Base-by-base conservation (phyloP, 352 stramenopile species). In the Pilasporangium apinafurcum region DNA sequence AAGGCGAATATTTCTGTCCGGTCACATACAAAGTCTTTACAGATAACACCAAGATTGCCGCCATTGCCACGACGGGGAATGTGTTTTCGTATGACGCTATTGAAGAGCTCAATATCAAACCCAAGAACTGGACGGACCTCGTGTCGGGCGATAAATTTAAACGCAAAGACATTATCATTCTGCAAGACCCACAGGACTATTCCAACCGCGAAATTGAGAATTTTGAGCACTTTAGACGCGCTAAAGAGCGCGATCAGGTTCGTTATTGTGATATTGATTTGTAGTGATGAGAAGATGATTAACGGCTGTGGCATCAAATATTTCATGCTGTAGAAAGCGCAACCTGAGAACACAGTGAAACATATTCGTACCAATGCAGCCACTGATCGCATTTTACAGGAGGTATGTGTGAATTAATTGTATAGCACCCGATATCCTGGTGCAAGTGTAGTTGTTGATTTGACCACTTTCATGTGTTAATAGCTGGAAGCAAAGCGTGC, bases 41-140 rank as follows among this genome's bases (percentile, higher is more conserved):
- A 14, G 76, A 92, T 56, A 90, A 89, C 48, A 84, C 78, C 47
- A 92, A 95, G 65, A 92, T 95, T 51, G 77, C 75, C 22, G 72
- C 79, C 20, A 63, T 92, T 31, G 72, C 72, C 13, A 74, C 79
- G 3, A 92, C 78, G 7, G 78, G 80, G n/a, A 98, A 99, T 65
- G 96, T 99, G 10, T 99, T 96, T 51, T 86, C 86, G 24, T 98
- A 96, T 46, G 95, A 99, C 37, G 96, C 96, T 5, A 86, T 99
- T 38, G 70, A 98, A 29, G 97, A 99, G 65, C 85, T 99, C 18
- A 99, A 99, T 67, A 82, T 99, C 56, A 98, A 98, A 65, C 51
- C 90, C 5, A 99, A 98, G 62, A 98, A 98, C 72, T 98, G 90
- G 69, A 79, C 79, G 36, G 97, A 99, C 65, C 68, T 99, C 6